Conservation (phyloP, 2,329 filamentous ascomycete species). For the Exophiala sp. region DNA sequence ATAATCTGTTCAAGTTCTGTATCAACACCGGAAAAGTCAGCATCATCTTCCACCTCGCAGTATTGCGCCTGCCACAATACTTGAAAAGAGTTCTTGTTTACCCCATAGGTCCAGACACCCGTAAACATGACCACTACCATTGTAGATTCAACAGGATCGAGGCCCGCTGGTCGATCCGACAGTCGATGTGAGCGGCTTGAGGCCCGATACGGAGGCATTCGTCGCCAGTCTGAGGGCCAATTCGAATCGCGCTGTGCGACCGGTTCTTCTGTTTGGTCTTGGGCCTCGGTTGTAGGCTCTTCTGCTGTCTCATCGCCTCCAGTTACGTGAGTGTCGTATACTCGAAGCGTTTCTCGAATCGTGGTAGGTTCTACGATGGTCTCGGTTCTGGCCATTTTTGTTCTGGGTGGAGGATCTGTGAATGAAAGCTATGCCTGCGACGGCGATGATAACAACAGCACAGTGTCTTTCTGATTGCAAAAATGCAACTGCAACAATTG, state of each 20-base stretch:
- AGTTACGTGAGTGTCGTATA: slow-evolving; percentile 15
- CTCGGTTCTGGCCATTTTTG: slow-evolving; percentile 14
- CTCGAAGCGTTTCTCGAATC: slow-evolving; percentile 9
- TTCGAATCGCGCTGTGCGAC: slow-evolving; percentile 31
- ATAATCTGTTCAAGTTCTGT: slow-evolving; percentile 42
- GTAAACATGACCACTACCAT: slow-evolving; percentile 53
- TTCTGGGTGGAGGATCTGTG: background rate
- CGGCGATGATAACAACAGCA: too few species aligned
- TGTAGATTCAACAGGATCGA: slow-evolving; percentile 43
- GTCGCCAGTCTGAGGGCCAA: slow-evolving; percentile 48
- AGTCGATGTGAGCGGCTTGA: slow-evolving; percentile 44
- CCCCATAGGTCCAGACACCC: slow-evolving; percentile 45
- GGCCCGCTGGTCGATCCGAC: slow-evolving; percentile 42
- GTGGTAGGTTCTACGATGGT: slow-evolving; percentile 10
- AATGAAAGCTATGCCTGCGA: background rate
- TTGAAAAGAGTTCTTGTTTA: slow-evolving; percentile 30
- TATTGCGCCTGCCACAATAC: background rate
- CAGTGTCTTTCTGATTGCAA: background rate
- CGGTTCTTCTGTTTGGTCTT: slow-evolving; percentile 11
- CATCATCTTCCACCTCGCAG: background rate
- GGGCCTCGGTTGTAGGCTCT: background rate
- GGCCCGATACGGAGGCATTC: slow-evolving; percentile 48
- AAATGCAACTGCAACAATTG: too few species aligned
- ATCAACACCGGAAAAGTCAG: slow-evolving; percentile 22
- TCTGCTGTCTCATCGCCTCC: slow-evolving; percentile 8